Percentiles rank a stretch among this genome's conserved stretches.
phyloP scores from a whole-genome alignment of 2,329 filamentous ascomycete genomes.

The Ophiognomonia clavigignenti-juglandacearum region DNA sequence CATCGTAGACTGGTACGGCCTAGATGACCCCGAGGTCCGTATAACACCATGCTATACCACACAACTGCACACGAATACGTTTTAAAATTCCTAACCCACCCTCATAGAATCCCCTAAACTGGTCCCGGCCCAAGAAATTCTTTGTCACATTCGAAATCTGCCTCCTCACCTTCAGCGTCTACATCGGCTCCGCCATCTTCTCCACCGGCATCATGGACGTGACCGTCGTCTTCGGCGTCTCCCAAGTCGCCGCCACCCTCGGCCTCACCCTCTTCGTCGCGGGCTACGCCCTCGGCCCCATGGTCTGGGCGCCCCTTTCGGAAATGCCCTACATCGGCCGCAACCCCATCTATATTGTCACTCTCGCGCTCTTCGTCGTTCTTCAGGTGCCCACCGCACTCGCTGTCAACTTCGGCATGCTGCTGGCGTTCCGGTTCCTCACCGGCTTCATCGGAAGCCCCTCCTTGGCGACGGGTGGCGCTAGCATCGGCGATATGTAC shows the following conservation, averaged over 20 bases:
- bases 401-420: constrained; percentile 55
- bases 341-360: constrained; percentile 62
- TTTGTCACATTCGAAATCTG: constrained; percentile 25
- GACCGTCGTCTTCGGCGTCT: constrained; percentile 47
- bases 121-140: constrained; percentile 32
- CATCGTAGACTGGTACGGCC: constrained; percentile 46
- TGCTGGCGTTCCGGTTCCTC: constrained; percentile 60
- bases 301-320: constrained; percentile 61
- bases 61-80: neutral
- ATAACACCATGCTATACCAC: neutral
- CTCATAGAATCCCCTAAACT: constrained; percentile 30
- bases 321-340: constrained; percentile 65
- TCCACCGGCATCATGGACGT: constrained; percentile 42
- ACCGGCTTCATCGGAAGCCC: constrained; percentile 63
- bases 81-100: neutral
- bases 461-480: constrained; percentile 54
- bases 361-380: constrained; percentile 64
- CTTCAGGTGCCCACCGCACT: constrained; percentile 60
- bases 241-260: constrained; percentile 45
- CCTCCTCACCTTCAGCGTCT: constrained; percentile 51
- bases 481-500: constrained; percentile 48
- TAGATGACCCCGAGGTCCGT: constrained; percentile 37
- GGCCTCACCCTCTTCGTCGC: constrained; percentile 60
- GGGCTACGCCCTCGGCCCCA: constrained; percentile 58
- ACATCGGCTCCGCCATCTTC: constrained; percentile 44